Base-by-base conservation (phyloP, 768 basidiomycete genomes). In the Termitomyces sp. region DNA sequence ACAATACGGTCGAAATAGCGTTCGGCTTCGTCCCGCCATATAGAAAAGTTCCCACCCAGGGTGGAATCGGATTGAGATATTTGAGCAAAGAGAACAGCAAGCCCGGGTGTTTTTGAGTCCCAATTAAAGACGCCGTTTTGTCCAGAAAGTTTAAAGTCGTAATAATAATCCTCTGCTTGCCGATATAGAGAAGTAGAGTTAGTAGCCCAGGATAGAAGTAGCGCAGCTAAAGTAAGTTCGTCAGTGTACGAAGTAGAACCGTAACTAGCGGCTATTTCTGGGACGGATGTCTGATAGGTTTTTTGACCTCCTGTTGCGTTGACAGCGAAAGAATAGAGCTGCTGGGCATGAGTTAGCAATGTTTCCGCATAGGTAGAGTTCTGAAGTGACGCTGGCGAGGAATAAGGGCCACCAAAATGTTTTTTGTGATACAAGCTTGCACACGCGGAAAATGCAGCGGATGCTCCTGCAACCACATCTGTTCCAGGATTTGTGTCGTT, bases 371-470 rank as follows among this genome's bases (percentile, higher is more conserved):
- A 97, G 1, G 85, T 80, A 1, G 82, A 72, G 66, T 97, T 90
- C 52, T 78, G 76, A 28, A 96, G 76, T 0, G 85, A 82, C 1
- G 88, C 86, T 16, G 87, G 83, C 1, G 82, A 70, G 1, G 83
- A 76, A 58, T 79, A 81, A 5, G 79, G 72, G 36, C 63, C 59
- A 50, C 76, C 75, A 45, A 91, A 81, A 36, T 77, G 65, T 59
- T 75, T 78, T 63, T 79, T 79, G 59, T 84, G 78, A 65, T 97
- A 98, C 30, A 98, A 79, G 58, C 83, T 81, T 2, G 94, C 88
- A 64, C 91, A 93, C 0, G 94, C 83, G 13, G 94, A 81, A 67
- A 97, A 94, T 16, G 95, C 94, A 2, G 92, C 88, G 2, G 94
- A 84, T 6, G 89, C 83, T 46, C 84, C 81, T 0, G 94, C 92